These are phyloP conservation scores for Rhynchosporium agropyri DNA, from an alignment of 2,329 filamentous ascomycete genomes.

Conservation along the genomic window DNA sequence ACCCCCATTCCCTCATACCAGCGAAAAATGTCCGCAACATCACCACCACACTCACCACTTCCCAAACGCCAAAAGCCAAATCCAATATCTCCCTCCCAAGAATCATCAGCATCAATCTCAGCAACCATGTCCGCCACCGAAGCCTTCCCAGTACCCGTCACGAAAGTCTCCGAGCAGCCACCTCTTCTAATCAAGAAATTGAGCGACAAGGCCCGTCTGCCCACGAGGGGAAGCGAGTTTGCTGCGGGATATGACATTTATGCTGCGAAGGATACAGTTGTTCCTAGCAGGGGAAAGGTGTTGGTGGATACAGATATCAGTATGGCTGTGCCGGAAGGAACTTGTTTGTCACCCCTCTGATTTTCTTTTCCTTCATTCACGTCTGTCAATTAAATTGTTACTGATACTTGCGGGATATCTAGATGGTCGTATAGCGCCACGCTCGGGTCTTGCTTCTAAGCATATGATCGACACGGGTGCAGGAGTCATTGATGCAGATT, in stretches of 20 bases:
- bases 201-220: slow-evolving; percentile 74
- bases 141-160: slow-evolving; percentile 22
- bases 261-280: slow-evolving; percentile 69
- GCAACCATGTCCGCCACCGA: slow-evolving; percentile 23
- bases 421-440: slow-evolving; percentile 89
- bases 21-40: slow-evolving; percentile 31
- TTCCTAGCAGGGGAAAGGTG: slow-evolving; percentile 81
- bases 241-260: slow-evolving; percentile 96
- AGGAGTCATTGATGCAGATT: slow-evolving; percentile 97
- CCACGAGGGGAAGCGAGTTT: slow-evolving; percentile 85
- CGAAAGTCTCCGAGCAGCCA: slow-evolving; percentile 30
- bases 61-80: slow-evolving; percentile 40
- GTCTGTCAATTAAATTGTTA: not conserved
- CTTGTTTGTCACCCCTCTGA: slow-evolving; percentile 63
- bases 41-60: slow-evolving; percentile 37
- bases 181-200: slow-evolving; percentile 75
- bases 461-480: slow-evolving; percentile 96
- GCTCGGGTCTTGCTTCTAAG: slow-evolving; percentile 89
- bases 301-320: slow-evolving; percentile 89
- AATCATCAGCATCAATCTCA: slow-evolving; percentile 19
- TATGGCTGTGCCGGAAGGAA: slow-evolving; percentile 87
- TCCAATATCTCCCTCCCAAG: slow-evolving; percentile 21
- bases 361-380: slow-evolving; percentile 15
- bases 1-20: slow-evolving; percentile 25
- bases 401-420: not conserved